Evolutionary conservation across 306 rosid genomes (phyloP).

Genomic region (Comarum palustre): DNA sequence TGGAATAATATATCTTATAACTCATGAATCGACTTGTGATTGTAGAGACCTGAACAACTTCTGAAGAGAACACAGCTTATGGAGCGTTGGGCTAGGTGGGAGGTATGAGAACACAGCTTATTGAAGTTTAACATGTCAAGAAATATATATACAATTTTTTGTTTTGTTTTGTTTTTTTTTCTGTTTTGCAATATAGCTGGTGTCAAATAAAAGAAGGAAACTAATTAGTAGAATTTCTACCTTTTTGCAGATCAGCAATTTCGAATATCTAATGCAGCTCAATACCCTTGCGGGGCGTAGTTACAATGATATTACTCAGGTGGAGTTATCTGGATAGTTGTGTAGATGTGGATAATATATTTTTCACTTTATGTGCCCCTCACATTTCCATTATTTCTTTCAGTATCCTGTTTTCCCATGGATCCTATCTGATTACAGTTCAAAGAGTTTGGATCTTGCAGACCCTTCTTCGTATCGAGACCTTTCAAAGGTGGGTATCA

Average conservation of each 20-base stretch:
- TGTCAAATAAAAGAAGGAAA: slow-evolving; percentile 17
- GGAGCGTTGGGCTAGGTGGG: slow-evolving; percentile 99
- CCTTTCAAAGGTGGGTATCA: slow-evolving; percentile 73
- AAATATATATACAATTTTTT: neutral
- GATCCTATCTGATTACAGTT: slow-evolving; percentile 92
- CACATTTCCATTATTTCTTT: slow-evolving; percentile 26
- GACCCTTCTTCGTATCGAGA: slow-evolving; percentile 85
- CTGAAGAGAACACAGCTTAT: slow-evolving; percentile 87
- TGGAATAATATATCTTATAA: slow-evolving; percentile 2
- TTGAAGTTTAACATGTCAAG: slow-evolving; percentile 10
- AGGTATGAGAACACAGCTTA: slow-evolving; percentile 49
- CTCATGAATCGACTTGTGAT: slow-evolving; percentile 26
- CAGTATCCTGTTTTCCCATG: slow-evolving; percentile 99
- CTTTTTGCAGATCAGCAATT: slow-evolving; percentile 91
- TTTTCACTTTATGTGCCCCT: slow-evolving; percentile 13
- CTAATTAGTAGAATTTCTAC: slow-evolving; percentile 20
- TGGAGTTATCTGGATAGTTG: slow-evolving; percentile 32
- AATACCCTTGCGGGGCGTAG: slow-evolving; percentile 98
- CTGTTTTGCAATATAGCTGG: neutral
- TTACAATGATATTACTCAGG: slow-evolving; percentile 98
- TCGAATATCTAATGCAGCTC: slow-evolving; percentile 97
- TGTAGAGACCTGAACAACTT: slow-evolving; percentile 92
- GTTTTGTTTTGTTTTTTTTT: neutral
- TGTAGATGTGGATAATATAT: slow-evolving; percentile 25
- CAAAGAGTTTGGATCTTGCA: slow-evolving; percentile 77